Evolutionary conservation across 176 grass and related monocot genomes (phyloP), one percentile per base, ranked within the genome.

Genomic region (barley (Hordeum vulgare)): DNA sequence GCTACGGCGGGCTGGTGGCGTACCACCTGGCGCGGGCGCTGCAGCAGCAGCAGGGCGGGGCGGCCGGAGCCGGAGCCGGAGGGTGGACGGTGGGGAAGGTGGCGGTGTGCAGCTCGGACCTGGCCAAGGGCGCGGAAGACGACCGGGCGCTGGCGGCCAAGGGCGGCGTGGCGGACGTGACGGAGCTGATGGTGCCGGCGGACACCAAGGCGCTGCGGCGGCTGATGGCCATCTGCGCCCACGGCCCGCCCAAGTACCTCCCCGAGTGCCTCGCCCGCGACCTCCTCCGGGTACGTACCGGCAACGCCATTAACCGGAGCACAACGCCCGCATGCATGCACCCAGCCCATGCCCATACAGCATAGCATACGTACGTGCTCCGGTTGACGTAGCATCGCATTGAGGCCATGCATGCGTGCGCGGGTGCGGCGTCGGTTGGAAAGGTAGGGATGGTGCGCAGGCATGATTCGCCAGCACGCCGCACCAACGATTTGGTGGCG

Each of bases 1-100:
- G 95, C 88, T 98, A 94, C 85, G 95, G 92, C 53, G 95, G 95
- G 17, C 92, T 98, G 60, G 92, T 98, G 73, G 89, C 89, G 73
- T 93, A 94, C 85, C 86, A 98, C 82, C 79, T 98, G 54, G 92
- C 92, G 14, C 81, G 90, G 5, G 51, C 47, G 66, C 89, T 98
- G 81, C 41, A 28, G 58, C 29, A 49, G 81, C 41, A 28, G 58
- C 29, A 49, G 25, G 10, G 6, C 4, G 8, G 10, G 2, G n/a
- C n/a, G n/a, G n/a, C n/a, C n/a, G 49, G 20, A 28, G 61, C 8
- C 47, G 20, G 11, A 8, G 61, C 8, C 47, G 20, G 11, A 5
- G 26, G 6, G 87, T 58, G 15, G 59, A 15, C 21, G 34, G 74
- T 82, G 23, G 85, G 77, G 60, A 86, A 86, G 71, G 88, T 98